Conservation (phyloP, 192 early-diverging fungal species). For the Haplosporangium gracile region DNA sequence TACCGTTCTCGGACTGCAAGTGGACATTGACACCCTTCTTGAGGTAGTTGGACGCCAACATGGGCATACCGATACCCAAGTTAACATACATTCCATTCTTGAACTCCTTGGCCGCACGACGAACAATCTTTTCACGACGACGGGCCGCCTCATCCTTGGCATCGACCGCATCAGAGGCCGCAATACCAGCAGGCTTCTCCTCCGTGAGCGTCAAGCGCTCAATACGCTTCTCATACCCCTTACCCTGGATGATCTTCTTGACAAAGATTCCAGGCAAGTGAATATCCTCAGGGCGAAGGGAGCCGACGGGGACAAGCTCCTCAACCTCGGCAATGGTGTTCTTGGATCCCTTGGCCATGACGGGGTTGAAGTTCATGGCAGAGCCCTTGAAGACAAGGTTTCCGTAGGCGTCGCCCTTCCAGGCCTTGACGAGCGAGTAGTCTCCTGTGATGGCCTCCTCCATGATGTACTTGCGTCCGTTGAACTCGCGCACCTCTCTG, state of each 20-base stretch:
- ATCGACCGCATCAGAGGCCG: constrained; percentile 39
- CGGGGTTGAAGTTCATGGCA: constrained; percentile 83
- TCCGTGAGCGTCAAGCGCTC: constrained; percentile 72
- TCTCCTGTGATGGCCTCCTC: constrained; percentile 84
- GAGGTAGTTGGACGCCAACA: constrained; percentile 82
- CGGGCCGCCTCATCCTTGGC: constrained; percentile 51
- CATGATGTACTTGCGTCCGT: constrained; percentile 78
- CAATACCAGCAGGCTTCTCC: constrained; percentile 36
- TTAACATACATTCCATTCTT: constrained; percentile 81
- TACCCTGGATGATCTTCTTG: constrained; percentile 78
- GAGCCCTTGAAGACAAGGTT: constrained; percentile 81
- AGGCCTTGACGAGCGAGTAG: constrained; percentile 85
- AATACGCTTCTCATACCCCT: constrained; percentile 80
- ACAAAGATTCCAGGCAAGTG: constrained; percentile 83
- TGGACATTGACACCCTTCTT: constrained; percentile 76
- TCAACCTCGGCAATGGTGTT: constrained; percentile 86
- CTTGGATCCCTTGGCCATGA: constrained; percentile 80
- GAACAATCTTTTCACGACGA: constrained; percentile 76
- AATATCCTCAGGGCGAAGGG: constrained; percentile 76
- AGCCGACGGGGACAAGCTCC: constrained; percentile 80
- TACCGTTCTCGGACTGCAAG: constrained; percentile 86
- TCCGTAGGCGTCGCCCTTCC: constrained; percentile 85
- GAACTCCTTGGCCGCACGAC: constrained; percentile 84
- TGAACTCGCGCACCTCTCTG: constrained; percentile 76
- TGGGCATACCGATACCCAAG: constrained; percentile 86